A percentile compares a stretch with the other conserved stretches of the same genome.
These are phyloP conservation scores for Clavispora carvajalis DNA, from an alignment of 805 yeast genomes.

Conservation along the genomic window DNA sequence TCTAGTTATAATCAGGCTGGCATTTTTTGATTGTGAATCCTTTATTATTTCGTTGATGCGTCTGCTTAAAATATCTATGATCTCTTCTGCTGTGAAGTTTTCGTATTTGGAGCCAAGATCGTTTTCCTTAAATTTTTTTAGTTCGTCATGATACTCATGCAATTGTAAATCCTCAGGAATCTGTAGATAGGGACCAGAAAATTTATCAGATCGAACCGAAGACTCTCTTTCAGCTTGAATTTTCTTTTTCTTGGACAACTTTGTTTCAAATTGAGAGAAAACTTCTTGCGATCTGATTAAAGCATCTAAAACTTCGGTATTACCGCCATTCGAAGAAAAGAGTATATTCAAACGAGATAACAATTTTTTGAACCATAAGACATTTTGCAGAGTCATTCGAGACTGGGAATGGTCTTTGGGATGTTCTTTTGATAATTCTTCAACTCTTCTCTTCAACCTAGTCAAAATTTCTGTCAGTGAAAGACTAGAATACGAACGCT, in stretches of 20 bases:
- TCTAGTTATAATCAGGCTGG: slow-evolving; percentile 1
- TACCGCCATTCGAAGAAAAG: slow-evolving; percentile 11
- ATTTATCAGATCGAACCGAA: no score
- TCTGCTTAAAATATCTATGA: slow-evolving; percentile 4
- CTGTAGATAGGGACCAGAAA: slow-evolving; percentile 8
- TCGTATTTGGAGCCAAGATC: slow-evolving; percentile 5
- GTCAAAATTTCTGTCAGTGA: slow-evolving; percentile 4
- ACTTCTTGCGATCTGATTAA: slow-evolving; percentile 11
- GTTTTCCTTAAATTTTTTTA: slow-evolving; percentile 3
- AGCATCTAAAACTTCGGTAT: slow-evolving; percentile 15
- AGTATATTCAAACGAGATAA: slow-evolving; percentile 7
- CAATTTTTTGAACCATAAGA: slow-evolving; percentile 10
- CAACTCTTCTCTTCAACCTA: slow-evolving; percentile 7
- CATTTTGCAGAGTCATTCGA: slow-evolving; percentile 7
- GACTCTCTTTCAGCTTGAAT: no score
- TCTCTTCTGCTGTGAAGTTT: slow-evolving; percentile 3
- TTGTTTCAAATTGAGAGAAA: slow-evolving; percentile 9
- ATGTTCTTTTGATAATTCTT: slow-evolving; percentile 8
- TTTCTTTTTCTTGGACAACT: background rate
- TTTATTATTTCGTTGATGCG: slow-evolving; percentile 2
- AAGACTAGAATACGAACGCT: slow-evolving; percentile 6
- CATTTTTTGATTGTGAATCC: background rate
- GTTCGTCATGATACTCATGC: slow-evolving; percentile 7
- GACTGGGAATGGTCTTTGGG: slow-evolving; percentile 3
- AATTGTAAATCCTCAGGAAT: slow-evolving; percentile 11